phyloP scores from a whole-genome alignment of 2,329 filamentous ascomycete species.

The Tympanopsis confertula region DNA sequence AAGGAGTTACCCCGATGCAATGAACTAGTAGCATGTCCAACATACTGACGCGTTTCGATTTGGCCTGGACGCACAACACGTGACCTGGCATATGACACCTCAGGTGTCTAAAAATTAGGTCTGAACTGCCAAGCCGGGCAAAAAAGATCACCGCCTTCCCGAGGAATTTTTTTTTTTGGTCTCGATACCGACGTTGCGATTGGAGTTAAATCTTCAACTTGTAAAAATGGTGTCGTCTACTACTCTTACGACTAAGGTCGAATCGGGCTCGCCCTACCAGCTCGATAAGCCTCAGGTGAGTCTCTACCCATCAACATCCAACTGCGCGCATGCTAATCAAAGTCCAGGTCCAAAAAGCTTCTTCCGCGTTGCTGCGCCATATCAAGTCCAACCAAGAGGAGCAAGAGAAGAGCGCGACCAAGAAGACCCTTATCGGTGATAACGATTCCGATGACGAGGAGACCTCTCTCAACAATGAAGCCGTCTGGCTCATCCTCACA shows the following conservation, averaged over 20 bases:
- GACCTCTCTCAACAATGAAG: constrained; percentile 30
- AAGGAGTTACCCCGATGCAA: too few species aligned
- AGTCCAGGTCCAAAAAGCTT: constrained; percentile 41
- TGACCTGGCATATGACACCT: too few species aligned
- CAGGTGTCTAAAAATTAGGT: too few species aligned
- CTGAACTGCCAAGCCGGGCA: too few species aligned
- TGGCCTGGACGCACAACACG: too few species aligned
- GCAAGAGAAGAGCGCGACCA: constrained; percentile 32
- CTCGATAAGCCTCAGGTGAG: constrained; percentile 31
- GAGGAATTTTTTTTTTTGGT: too few species aligned
- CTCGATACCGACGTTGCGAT: too few species aligned
- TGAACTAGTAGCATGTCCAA: too few species aligned
- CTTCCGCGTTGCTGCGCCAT: constrained; percentile 43
- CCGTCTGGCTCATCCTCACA: constrained; percentile 50
- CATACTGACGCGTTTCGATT: too few species aligned
- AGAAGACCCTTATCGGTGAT: constrained; percentile 39
- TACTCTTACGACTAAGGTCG: constrained; percentile 24
- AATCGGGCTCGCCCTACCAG: constrained; percentile 30
- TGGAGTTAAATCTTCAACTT: constrained; percentile 5
- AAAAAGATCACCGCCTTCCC: too few species aligned
- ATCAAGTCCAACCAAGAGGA: constrained; percentile 35
- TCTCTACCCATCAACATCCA: constrained; percentile 2
- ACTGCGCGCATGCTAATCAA: neutral
- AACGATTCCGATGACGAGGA: constrained; percentile 31
- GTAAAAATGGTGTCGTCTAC: constrained; percentile 7